phyloP scores from a whole-genome alignment of 306 rosid species.

The Prosopis cineraria region DNA sequence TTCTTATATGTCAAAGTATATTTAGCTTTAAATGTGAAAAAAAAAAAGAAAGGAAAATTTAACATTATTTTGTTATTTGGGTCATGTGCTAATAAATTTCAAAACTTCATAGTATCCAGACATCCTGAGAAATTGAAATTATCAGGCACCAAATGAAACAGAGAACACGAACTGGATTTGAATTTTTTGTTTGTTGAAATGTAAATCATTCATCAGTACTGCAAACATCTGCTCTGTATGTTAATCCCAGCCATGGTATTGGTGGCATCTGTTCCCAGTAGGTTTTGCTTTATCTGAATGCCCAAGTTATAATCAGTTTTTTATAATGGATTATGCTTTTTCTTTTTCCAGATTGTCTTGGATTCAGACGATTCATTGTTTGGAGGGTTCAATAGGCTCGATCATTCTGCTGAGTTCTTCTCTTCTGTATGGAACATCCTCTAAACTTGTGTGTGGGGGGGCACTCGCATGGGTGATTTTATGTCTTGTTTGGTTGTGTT shows the following conservation, averaged over 20 bases:
- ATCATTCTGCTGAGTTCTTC: constrained; percentile 75
- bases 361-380: constrained; percentile 79
- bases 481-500: constrained; percentile 19
- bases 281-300: not conserved
- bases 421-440: constrained; percentile 58
- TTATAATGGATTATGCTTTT: not conserved
- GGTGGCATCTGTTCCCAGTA: not conserved
- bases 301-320: not conserved
- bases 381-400: constrained; percentile 80
- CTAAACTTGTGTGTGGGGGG: not conserved
- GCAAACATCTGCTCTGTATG: not conserved
- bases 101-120: not conserved
- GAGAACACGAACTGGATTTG: too few species aligned
- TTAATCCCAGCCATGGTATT: not conserved
- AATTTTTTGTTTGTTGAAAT: not conserved
- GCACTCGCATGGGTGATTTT: not conserved
- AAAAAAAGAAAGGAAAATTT: too few species aligned
- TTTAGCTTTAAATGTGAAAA: too few species aligned
- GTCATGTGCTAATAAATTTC: not conserved
- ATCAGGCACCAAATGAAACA: not conserved
- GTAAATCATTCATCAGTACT: not conserved
- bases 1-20: too few species aligned
- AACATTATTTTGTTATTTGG: too few species aligned
- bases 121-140: not conserved
- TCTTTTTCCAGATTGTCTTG: constrained; percentile 74